Evolutionary conservation across 495 filamentous ascomycete genomes (phyloP).

Genomic region (Penicillium soppii): DNA sequence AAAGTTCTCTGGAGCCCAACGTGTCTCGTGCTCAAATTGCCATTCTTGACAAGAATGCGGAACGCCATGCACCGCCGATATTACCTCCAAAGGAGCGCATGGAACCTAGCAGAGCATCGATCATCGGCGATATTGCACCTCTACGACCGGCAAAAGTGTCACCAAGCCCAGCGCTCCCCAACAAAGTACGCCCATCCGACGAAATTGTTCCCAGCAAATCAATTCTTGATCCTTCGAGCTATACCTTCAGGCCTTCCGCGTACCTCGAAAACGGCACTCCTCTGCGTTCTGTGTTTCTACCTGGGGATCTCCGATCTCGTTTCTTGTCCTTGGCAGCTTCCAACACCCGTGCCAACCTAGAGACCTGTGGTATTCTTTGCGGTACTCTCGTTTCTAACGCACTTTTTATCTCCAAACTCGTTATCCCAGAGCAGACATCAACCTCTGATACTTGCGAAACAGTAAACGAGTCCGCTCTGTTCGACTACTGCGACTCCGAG

Average conservation of each 20-base stretch:
- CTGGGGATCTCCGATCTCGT: conserved; percentile 63
- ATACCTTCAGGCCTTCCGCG: conserved; percentile 80
- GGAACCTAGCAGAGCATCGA: conserved; percentile 15
- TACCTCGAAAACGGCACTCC: conserved; percentile 86
- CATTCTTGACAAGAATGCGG: conserved; percentile 22
- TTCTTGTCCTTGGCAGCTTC: conserved; percentile 71
- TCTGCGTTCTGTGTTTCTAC: conserved; percentile 84
- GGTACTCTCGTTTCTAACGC: conserved; percentile 90
- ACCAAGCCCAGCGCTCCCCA: conserved; percentile 29
- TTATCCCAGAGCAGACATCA: conserved; percentile 87
- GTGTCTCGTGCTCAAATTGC: conserved; percentile 17
- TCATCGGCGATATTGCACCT: conserved; percentile 22
- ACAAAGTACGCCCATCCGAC: conserved; percentile 35
- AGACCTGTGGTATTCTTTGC: conserved; percentile 93
- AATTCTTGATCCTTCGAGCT: conserved; percentile 51
- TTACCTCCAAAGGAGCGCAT: conserved; percentile 50
- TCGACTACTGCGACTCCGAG: conserved; percentile 83
- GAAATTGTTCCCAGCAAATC: conserved; percentile 20
- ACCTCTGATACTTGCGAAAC: conserved; percentile 95
- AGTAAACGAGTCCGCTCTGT: conserved; percentile 75
- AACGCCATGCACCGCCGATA: conserved; percentile 42
- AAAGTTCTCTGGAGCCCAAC: conserved; percentile 30
- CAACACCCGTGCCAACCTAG: conserved; percentile 79
- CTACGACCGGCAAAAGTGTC: conserved; percentile 29
- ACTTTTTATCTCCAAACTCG: conserved; percentile 79